phyloP scores from a whole-genome alignment of 768 basidiomycete species.

The Cystoderma amianthinum region DNA sequence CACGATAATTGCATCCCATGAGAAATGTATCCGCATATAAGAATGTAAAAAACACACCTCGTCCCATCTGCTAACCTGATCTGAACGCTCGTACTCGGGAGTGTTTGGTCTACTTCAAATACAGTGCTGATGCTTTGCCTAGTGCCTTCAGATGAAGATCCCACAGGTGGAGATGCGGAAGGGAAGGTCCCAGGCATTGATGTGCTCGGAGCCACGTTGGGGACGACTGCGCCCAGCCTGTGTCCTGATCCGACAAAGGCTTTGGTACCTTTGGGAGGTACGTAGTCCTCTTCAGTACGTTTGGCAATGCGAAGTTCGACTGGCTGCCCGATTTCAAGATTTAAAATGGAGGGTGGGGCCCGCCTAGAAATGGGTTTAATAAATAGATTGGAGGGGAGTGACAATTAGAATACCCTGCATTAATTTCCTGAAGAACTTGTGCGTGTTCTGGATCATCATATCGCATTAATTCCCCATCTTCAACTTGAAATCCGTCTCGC shows the following conservation, averaged over 20 bases:
- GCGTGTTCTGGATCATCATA: constrained; percentile 78
- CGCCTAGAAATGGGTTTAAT: constrained; percentile 35
- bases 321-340: constrained; percentile 68
- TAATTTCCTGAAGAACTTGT: constrained; percentile 66
- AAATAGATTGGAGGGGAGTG: neutral
- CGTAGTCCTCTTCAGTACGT: constrained; percentile 66
- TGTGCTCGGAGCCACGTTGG: constrained; percentile 19
- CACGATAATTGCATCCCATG: neutral
- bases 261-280: constrained; percentile 40
- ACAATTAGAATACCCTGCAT: constrained; percentile 59
- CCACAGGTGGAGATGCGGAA: constrained; percentile 12
- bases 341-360: constrained; percentile 73
- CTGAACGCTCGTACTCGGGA: constrained; percentile 87
- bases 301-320: constrained; percentile 79
- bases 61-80: constrained; percentile 89
- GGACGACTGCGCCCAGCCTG: constrained; percentile 76
- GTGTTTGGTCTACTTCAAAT: constrained; percentile 78
- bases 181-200: constrained; percentile 63
- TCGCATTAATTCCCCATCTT: constrained; percentile 78
- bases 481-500: constrained; percentile 88
- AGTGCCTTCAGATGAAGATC: constrained; percentile 12
- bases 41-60: constrained; percentile 36
- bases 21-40: neutral
- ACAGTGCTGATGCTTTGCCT: constrained; percentile 35
- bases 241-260: constrained; percentile 72